Conservation (phyloP, 2,329 filamentous ascomycete genomes). For the Alternaria arborescens region DNA sequence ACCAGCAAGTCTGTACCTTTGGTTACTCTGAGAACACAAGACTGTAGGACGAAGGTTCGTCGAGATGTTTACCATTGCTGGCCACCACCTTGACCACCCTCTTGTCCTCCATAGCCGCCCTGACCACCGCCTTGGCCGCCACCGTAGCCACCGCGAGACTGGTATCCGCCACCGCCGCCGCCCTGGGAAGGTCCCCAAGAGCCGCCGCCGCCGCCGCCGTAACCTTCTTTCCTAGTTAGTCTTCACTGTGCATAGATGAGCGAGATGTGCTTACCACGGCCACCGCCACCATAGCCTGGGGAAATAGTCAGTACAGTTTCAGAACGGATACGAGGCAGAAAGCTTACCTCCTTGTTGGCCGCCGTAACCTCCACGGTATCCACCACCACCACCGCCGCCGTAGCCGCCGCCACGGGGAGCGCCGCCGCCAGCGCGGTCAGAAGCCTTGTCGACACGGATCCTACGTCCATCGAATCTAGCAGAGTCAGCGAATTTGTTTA, state of each 20-base stretch:
- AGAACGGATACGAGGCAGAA: not conserved
- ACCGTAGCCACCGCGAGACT: conserved; percentile 43
- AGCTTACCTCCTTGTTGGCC: conserved; percentile 38
- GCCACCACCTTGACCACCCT: conserved; percentile 41
- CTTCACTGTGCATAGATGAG: not conserved
- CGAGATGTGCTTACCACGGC: conserved; percentile 42
- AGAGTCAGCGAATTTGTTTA: conserved; percentile 21
- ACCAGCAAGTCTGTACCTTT: conserved; percentile 14
- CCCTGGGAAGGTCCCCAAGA: conserved; percentile 32
- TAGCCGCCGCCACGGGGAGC: conserved; percentile 49
- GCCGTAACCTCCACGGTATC: conserved; percentile 35
- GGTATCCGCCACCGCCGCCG: conserved; percentile 44
- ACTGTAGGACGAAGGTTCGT: conserved; percentile 15
- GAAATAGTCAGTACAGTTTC: conserved; percentile 1
- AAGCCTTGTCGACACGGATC: conserved; percentile 96
- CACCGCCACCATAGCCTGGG: conserved; percentile 37
- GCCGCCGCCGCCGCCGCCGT: conserved; percentile 42
- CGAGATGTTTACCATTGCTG: conserved; percentile 45
- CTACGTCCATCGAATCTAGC: conserved; percentile 88
- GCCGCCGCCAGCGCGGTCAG: conserved; percentile 72
- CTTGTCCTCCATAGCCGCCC: conserved; percentile 33
- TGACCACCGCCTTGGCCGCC: conserved; percentile 38
- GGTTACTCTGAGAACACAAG: conserved; percentile 22
- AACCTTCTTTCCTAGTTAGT: conserved; percentile 19
- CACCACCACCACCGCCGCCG: conserved; percentile 39